Base-by-base conservation (phyloP, 1,284 basidiomycete genomes). In the Austropuccinia psidii region DNA sequence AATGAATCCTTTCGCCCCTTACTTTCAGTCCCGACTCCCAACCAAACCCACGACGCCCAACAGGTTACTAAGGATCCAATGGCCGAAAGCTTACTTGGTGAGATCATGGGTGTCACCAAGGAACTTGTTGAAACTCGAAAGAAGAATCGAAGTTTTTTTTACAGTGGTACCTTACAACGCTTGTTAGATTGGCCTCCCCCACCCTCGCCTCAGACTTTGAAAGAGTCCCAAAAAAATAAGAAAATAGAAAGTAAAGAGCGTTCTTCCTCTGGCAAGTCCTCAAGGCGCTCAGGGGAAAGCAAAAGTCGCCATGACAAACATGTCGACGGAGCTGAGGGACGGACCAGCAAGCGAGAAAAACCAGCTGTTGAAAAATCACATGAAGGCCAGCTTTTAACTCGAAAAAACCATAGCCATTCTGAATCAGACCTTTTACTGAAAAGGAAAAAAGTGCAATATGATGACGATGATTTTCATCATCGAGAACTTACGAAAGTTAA, bases 81-180 rank as follows among this genome's bases (percentile, higher is more conserved):
- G 52, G 52, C 45, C 19, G 50, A 68, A 68, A 57, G 52, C 35
- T 43, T 68, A 13, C 45, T 68, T 24, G 50, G 49, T 5, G 52
- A 68, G 19, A 54, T 68, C 50, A 68, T 57, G 52, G 66, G 66
- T 3, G 52, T 68, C 7, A 68, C 66, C 2, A 57, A 68, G 37
- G 66, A 68, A 41, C 39, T 68, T n/a, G 66, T 57, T 21, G 45
- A 68, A 27, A 37, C 39, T 55, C 49, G 66, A 19, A 57, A 57
- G 31, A 57, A 57, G 17, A 68, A 68, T 39, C n/a, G 41, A 35
- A 68, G 41, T 8, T 39, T 68, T 7, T 68, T 55, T 27, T 29
- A 57, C 21, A 68, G 37, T 57, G 66, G 66, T 41, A 68, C 52
- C 17, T n/a, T 68, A 9, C 66, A 68, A 43, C 37, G 52, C 24